Percentiles rank a stretch among this genome's conserved stretches.
Evolutionary conservation across 2,329 filamentous ascomycete genomes (phyloP).

Genomic region (Epichloe sibirici): DNA sequence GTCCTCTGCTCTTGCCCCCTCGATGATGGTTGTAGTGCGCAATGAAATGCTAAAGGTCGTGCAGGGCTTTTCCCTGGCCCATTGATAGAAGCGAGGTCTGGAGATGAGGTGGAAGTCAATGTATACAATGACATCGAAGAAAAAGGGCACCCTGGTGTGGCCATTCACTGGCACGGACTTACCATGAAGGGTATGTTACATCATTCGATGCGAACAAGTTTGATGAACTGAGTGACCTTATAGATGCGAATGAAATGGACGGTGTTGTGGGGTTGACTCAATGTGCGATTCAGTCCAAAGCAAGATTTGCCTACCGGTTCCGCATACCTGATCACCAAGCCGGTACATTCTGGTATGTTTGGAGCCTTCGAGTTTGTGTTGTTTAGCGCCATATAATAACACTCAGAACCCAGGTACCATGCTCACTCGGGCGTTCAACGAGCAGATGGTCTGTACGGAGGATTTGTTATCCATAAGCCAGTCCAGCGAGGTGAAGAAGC

Average conservation of each 20-base stretch:
- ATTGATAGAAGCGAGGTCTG: constrained; percentile 30
- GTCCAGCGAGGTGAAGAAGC: constrained; percentile 17
- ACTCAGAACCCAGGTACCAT: constrained; percentile 37
- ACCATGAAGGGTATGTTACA: constrained; percentile 38
- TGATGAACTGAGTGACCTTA: neutral
- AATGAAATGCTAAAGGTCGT: neutral
- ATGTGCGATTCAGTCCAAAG: constrained; percentile 44
- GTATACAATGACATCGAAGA: constrained; percentile 26
- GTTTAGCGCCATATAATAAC: neutral
- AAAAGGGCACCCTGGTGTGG: constrained; percentile 23
- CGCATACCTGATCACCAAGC: constrained; percentile 38
- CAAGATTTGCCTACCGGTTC: constrained; percentile 41
- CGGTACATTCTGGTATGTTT: constrained; percentile 47
- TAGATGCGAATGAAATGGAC: constrained; percentile 45
- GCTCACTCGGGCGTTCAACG: constrained; percentile 44
- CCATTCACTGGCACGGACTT: constrained; percentile 58
- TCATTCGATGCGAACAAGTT: neutral
- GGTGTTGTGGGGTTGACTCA: constrained; percentile 50
- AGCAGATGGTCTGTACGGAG: constrained; percentile 9
- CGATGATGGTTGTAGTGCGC: neutral
- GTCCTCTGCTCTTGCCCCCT: neutral
- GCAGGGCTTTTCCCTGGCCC: constrained; percentile 29
- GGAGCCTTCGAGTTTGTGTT: too few species aligned
- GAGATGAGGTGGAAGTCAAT: constrained; percentile 28
- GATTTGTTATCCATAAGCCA: constrained; percentile 23